These are phyloP conservation scores for Gossypium gossypioides DNA, from an alignment of 441 rosid genomes.

Conservation along the genomic window DNA sequence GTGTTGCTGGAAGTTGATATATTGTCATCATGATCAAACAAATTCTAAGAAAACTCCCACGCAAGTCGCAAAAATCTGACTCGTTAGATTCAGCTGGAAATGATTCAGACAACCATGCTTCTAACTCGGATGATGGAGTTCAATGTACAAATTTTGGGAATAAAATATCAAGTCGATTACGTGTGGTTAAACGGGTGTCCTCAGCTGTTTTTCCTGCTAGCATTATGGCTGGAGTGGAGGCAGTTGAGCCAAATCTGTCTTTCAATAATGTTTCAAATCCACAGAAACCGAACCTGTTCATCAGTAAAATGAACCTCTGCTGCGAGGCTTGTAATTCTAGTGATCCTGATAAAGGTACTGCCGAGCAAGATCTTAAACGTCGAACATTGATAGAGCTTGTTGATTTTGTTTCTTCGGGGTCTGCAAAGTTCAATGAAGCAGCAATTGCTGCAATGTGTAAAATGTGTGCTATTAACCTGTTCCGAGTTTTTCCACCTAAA, in stretches of 20 bases:
- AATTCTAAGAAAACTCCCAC: slow-evolving; percentile 56
- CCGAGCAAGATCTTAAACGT: slow-evolving; percentile 45
- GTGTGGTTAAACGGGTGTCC: slow-evolving; percentile 68
- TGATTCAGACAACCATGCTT: slow-evolving; percentile 34
- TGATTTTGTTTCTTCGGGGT: slow-evolving; percentile 58
- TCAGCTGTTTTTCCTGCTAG: slow-evolving; percentile 70
- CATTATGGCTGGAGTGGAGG: slow-evolving; percentile 56
- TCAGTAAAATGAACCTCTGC: slow-evolving; percentile 59
- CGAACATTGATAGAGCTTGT: slow-evolving; percentile 47
- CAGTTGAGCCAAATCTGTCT: slow-evolving; percentile 57
- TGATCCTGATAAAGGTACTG: slow-evolving; percentile 38
- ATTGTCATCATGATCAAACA: slow-evolving; percentile 56
- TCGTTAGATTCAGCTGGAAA: slow-evolving; percentile 28
- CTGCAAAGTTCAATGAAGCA: slow-evolving; percentile 49
- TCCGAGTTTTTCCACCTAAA: slow-evolving; percentile 63
- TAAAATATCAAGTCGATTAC: slow-evolving; percentile 47
- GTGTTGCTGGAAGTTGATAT: slow-evolving; percentile 21
- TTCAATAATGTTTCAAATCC: slow-evolving; percentile 58
- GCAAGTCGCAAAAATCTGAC: slow-evolving; percentile 44
- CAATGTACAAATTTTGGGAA: slow-evolving; percentile 48
- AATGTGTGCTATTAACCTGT: slow-evolving; percentile 51
- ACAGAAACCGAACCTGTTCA: slow-evolving; percentile 56
- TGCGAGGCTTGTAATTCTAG: slow-evolving; percentile 40
- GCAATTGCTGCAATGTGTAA: slow-evolving; percentile 52
- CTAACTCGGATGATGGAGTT: slow-evolving; percentile 27